Conservation (phyloP, 345 rosid species). For the Microthlaspi erraticum region DNA sequence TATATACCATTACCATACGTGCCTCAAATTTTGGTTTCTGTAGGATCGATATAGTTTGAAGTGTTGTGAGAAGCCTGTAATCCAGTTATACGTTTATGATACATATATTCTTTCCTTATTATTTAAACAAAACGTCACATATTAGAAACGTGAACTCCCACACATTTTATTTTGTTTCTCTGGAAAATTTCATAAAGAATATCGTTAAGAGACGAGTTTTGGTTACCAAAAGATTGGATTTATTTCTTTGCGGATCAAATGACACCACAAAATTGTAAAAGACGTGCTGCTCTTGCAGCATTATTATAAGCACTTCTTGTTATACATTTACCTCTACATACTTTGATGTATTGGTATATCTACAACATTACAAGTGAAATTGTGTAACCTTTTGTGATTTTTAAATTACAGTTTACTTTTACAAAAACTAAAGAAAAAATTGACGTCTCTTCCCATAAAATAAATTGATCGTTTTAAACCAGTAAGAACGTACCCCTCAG, state of each 20-base stretch:
- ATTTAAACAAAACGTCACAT: neutral
- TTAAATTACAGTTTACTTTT: constrained; percentile 6
- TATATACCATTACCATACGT: neutral
- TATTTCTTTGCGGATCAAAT: neutral
- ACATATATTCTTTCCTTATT: neutral
- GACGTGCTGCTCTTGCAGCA: neutral
- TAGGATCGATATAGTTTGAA: neutral
- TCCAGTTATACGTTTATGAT: neutral
- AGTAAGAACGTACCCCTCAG: constrained; percentile 5
- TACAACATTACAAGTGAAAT: constrained; percentile 11
- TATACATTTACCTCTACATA: constrained; percentile 24
- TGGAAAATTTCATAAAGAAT: neutral
- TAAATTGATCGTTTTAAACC: neutral
- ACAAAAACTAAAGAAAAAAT: constrained; percentile 22
- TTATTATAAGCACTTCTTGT: constrained; percentile 2
- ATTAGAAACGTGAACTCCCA: neutral
- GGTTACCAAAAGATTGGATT: neutral
- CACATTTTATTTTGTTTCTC: neutral
- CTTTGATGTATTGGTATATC: constrained; percentile 19
- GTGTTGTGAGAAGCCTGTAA: neutral
- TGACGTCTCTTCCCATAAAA: neutral
- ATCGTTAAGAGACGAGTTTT: neutral
- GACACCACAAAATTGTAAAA: neutral
- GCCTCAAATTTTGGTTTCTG: neutral
- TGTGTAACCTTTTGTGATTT: neutral